These are phyloP conservation scores for Metschnikowia hibisci DNA, from an alignment of 805 yeast genomes.

Conservation along the genomic window DNA sequence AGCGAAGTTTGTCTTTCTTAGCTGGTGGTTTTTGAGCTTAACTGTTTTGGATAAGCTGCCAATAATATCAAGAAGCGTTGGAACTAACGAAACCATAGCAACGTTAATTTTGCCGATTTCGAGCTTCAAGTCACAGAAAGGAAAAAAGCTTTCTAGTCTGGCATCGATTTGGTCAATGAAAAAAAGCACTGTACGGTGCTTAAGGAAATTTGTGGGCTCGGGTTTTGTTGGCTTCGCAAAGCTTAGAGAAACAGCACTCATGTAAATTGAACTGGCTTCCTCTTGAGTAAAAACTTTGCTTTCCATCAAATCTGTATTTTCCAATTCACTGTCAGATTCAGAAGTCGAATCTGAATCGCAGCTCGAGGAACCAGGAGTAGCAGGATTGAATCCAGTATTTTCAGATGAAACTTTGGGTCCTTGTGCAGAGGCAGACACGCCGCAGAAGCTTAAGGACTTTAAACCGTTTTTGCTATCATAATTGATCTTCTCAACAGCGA, in stretches of 20 bases:
- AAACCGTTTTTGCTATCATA: constrained; percentile 45
- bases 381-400: constrained; percentile 37
- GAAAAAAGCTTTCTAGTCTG: constrained; percentile 46
- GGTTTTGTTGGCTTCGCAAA: constrained; percentile 19
- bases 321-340: constrained; percentile 12
- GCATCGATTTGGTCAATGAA: constrained; percentile 36
- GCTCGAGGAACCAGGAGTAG: constrained; percentile 15
- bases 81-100: constrained; percentile 43
- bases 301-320: constrained; percentile 45
- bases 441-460: constrained; percentile 38
- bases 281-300: constrained; percentile 66
- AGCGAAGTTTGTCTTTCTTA: constrained; percentile 15
- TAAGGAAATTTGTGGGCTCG: background rate
- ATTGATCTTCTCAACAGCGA: constrained; percentile 28
- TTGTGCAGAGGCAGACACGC: constrained; percentile 23
- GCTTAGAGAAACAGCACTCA: constrained; percentile 72
- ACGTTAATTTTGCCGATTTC: constrained; percentile 39
- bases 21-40: constrained; percentile 31
- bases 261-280: constrained; percentile 67
- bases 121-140: constrained; percentile 33
- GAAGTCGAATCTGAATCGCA: constrained; percentile 3
- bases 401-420: constrained; percentile 28
- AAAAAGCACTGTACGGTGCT: constrained; percentile 20
- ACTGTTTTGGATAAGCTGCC: constrained; percentile 35
- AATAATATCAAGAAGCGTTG: constrained; percentile 33